Conservation (phyloP, 1,284 basidiomycete species). For the Flammula alnicola region DNA sequence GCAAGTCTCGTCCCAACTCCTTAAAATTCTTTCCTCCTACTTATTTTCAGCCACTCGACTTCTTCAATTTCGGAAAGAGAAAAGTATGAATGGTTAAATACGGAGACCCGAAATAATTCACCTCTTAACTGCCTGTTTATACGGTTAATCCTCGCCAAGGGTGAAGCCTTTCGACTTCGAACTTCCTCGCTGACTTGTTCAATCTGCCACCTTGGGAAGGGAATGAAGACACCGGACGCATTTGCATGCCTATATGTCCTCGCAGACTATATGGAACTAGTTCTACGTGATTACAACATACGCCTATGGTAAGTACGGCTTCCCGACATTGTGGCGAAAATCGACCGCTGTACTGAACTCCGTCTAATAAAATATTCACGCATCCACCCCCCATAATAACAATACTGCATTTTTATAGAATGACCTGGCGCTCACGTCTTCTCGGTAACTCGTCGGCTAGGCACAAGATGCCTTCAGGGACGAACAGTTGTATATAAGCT, state of each 20-base stretch:
- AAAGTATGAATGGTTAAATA: too few relatives aligned
- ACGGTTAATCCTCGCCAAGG: constrained; percentile 4
- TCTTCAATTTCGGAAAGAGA: too few relatives aligned
- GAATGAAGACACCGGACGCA: too few relatives aligned
- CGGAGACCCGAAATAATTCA: neutral
- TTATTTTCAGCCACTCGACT: too few relatives aligned
- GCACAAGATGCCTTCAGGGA: neutral
- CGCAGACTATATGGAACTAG: too few relatives aligned
- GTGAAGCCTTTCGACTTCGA: neutral
- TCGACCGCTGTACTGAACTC: constrained; percentile 10
- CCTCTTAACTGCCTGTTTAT: neutral
- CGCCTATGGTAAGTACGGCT: neutral
- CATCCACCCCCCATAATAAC: too few relatives aligned
- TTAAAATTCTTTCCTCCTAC: too few relatives aligned
- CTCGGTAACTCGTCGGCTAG: constrained; percentile 12
- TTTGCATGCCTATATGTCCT: too few relatives aligned
- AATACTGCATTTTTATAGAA: neutral
- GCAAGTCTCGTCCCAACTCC: too few relatives aligned
- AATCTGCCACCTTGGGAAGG: too few relatives aligned
- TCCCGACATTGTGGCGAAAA: constrained; percentile 25
- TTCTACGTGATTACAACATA: neutral
- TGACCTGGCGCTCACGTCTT: neutral
- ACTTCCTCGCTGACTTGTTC: too few relatives aligned
- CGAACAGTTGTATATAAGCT: neutral
- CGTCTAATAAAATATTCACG: neutral